These are phyloP conservation scores for Cryptomeria japonica DNA, from an alignment of 75 land plant genomes.

Conservation along the genomic window DNA sequence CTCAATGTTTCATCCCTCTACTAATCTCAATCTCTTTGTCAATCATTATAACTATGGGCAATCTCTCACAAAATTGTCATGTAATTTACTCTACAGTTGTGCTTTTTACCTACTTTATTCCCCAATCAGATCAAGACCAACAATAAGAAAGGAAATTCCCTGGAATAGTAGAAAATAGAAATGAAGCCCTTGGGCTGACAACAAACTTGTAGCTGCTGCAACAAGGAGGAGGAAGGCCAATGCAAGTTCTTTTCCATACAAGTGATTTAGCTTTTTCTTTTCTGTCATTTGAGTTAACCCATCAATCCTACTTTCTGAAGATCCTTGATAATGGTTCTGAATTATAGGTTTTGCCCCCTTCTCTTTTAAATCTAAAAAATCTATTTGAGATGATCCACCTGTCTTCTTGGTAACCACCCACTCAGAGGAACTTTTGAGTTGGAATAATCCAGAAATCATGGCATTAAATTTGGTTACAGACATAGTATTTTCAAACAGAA, in stretches of 20 bases:
- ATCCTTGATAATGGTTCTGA: background rate
- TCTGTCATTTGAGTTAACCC: slow-evolving; percentile 3
- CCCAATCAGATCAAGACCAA: slow-evolving; percentile 51
- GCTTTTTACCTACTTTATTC: slow-evolving; percentile 27
- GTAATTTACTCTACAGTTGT: no score
- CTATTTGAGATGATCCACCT: slow-evolving; percentile 35
- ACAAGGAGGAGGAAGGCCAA: slow-evolving; percentile 46
- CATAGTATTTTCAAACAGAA: slow-evolving; percentile 53
- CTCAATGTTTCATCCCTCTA: no score
- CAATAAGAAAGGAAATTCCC: slow-evolving; percentile 32
- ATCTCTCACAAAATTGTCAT: no score
- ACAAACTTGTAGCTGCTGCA: slow-evolving; percentile 38
- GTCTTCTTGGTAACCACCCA: slow-evolving; percentile 56
- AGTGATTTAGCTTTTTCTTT: slow-evolving; percentile 4
- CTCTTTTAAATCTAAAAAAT: slow-evolving; percentile 13
- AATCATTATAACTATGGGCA: no score
- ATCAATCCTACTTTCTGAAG: slow-evolving; percentile 27
- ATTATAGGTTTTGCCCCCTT: background rate
- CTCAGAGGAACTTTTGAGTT: slow-evolving; percentile 33
- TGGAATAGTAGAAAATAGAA: slow-evolving; percentile 41
- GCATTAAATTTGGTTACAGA: slow-evolving; percentile 47
- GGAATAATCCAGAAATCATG: slow-evolving; percentile 43
- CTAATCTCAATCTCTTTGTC: no score
- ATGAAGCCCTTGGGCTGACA: slow-evolving; percentile 46
- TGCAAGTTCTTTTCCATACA: slow-evolving; percentile 42